Evolutionary conservation across 2,329 filamentous ascomycete species (phyloP).

Genomic region (Fusarium sp.): DNA sequence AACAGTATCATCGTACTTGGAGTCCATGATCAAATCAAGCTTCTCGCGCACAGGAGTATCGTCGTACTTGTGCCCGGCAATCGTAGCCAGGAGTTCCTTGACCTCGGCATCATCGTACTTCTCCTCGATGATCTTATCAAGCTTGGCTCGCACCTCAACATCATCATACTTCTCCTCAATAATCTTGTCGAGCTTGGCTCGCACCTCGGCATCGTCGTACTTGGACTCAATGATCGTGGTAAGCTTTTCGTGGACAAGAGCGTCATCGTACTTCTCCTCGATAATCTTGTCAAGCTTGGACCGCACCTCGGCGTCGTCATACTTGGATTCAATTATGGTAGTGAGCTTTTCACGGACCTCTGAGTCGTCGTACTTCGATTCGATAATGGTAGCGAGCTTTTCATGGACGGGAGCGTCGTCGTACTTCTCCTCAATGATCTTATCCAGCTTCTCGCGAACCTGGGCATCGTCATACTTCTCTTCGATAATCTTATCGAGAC

Average conservation of each 20-base stretch:
- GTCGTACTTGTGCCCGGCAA: constrained; percentile 49
- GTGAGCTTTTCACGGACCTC: constrained; percentile 51
- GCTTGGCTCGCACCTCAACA: constrained; percentile 45
- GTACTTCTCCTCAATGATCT: constrained; percentile 62
- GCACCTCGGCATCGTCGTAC: constrained; percentile 45
- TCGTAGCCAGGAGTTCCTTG: constrained; percentile 43
- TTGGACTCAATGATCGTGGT: constrained; percentile 55
- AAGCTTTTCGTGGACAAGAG: constrained; percentile 62
- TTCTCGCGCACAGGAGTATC: constrained; percentile 55
- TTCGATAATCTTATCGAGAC: constrained; percentile 41
- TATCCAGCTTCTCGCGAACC: constrained; percentile 28
- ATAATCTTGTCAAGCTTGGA: constrained; percentile 63
- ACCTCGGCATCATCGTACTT: constrained; percentile 52
- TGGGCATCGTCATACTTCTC: constrained; percentile 26
- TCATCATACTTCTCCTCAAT: constrained; percentile 51
- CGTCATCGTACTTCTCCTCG: constrained; percentile 46
- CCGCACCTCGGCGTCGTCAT: constrained; percentile 63
- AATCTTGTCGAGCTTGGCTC: constrained; percentile 52
- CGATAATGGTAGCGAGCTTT: constrained; percentile 63
- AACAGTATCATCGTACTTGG: constrained; percentile 53
- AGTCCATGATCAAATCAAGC: constrained; percentile 56
- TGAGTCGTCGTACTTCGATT: constrained; percentile 50
- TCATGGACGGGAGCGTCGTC: constrained; percentile 63
- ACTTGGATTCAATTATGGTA: constrained; percentile 63
- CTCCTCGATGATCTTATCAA: constrained; percentile 45